Evolutionary conservation across 805 yeast species (phyloP).

Genomic region (Brettanomyces naardenensis): DNA sequence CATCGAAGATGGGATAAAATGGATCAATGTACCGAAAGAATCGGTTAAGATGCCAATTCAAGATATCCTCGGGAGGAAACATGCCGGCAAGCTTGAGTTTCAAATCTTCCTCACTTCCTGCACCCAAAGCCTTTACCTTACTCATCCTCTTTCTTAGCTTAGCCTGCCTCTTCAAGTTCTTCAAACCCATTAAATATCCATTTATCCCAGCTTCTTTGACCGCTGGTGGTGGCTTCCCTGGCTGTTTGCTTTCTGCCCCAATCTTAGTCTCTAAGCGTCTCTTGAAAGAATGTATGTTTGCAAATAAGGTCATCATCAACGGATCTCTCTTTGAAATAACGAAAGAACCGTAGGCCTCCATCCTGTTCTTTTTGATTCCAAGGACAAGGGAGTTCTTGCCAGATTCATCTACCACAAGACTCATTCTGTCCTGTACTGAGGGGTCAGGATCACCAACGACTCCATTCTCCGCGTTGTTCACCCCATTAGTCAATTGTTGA

Average conservation of each 20-base stretch:
- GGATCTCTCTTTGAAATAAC: conserved; percentile 14
- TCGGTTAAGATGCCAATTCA: conserved; percentile 30
- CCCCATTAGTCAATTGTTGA: background rate
- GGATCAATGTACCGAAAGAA: conserved; percentile 36
- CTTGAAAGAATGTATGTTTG: conserved; percentile 4
- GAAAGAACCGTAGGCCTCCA: conserved; percentile 9
- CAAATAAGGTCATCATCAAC: conserved; percentile 9
- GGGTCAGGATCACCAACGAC: no score
- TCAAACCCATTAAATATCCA: background rate
- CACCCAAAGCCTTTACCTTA: background rate
- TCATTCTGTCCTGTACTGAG: conserved; percentile 5
- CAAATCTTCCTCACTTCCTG: conserved; percentile 3
- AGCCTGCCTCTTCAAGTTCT: conserved; percentile 7
- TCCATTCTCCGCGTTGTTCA: background rate
- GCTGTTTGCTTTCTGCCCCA: background rate
- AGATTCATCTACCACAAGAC: conserved; percentile 7
- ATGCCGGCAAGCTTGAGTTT: conserved; percentile 8
- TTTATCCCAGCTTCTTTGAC: background rate
- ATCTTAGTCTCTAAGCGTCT: background rate
- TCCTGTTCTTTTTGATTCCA: conserved; percentile 11
- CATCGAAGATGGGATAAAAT: conserved; percentile 40
- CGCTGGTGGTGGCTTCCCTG: background rate
- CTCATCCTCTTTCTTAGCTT: conserved; percentile 7
- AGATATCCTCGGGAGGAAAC: conserved; percentile 24
- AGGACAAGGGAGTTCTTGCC: conserved; percentile 2